A percentile compares a stretch with the other conserved stretches of the same genome.
phyloP scores from a whole-genome alignment of 2,329 filamentous ascomycete species.

The Xylariaceae sp. region DNA sequence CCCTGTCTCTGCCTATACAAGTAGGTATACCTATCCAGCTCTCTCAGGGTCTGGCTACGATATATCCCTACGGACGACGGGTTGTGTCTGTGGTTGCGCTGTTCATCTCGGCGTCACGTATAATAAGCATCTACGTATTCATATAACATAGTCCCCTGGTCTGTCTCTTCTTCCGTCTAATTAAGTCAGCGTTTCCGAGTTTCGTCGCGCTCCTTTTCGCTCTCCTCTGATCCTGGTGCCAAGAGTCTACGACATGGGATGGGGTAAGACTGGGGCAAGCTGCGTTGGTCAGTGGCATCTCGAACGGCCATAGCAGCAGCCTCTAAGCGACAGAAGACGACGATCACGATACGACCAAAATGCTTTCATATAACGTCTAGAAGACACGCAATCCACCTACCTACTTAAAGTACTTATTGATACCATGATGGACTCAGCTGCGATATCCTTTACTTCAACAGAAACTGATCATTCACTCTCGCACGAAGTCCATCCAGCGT shows the following conservation, averaged over 20 bases:
- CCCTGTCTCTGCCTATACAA: neutral
- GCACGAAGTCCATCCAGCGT: slow-evolving; percentile 24
- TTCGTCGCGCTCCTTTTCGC: slow-evolving; percentile 2
- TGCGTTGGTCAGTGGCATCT: slow-evolving; percentile 29
- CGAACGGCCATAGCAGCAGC: slow-evolving; percentile 22
- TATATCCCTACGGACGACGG: neutral
- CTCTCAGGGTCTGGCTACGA: too few relatives aligned
- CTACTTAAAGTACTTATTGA: neutral
- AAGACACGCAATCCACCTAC: neutral
- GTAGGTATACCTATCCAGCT: neutral
- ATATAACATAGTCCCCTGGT: neutral
- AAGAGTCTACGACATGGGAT: slow-evolving; percentile 27
- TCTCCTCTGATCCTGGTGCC: neutral
- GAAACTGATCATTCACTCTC: slow-evolving; percentile 19
- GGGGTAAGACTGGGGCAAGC: slow-evolving; percentile 26
- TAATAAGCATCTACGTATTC: neutral
- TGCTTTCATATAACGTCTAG: neutral
- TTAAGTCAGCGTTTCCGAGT: neutral
- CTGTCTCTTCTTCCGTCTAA: neutral
- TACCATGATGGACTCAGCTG: slow-evolving; percentile 27
- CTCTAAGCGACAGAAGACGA: neutral
- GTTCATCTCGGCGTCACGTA: neutral
- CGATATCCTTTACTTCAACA: slow-evolving; percentile 23
- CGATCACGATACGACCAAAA: neutral
- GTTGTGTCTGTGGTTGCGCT: neutral